A percentile compares a stretch with the other conserved stretches of the same genome.
These are phyloP conservation scores for Geopyxis carbonaria DNA, from an alignment of 495 filamentous ascomycete species.

Conservation along the genomic window DNA sequence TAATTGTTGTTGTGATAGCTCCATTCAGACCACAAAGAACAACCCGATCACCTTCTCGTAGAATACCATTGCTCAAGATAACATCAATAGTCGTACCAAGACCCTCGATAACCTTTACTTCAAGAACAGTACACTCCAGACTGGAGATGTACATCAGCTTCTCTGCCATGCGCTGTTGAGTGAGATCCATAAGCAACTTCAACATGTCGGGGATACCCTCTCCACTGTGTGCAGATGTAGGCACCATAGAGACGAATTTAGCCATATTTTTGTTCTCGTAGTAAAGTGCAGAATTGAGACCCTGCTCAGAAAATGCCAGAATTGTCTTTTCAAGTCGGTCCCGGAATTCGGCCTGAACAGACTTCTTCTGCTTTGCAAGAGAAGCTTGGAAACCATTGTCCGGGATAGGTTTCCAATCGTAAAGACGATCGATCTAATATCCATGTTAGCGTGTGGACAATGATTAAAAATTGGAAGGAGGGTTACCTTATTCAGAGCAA, in stretches of 20 bases:
- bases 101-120: slow-evolving; percentile 98
- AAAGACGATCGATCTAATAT: slow-evolving; percentile 76
- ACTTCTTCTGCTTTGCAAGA: slow-evolving; percentile 76
- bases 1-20: slow-evolving; percentile 82
- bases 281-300: slow-evolving; percentile 93
- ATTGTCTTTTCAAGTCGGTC: slow-evolving; percentile 82
- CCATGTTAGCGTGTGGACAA: not conserved
- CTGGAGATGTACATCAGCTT: slow-evolving; percentile 96
- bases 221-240: slow-evolving; percentile 91
- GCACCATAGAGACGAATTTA: slow-evolving; percentile 79
- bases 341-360: slow-evolving; percentile 85
- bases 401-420: slow-evolving; percentile 91
- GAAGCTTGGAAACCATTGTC: slow-evolving; percentile 97
- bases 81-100: slow-evolving; percentile 98
- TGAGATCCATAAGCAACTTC: slow-evolving; percentile 78
- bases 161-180: slow-evolving; percentile 95
- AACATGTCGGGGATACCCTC: slow-evolving; percentile 99
- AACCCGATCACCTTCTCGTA: slow-evolving; percentile 86
- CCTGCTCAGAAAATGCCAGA: slow-evolving; percentile 83
- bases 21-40: slow-evolving; percentile 91
- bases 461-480: not conserved
- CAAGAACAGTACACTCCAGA: slow-evolving; percentile 92
- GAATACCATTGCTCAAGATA: slow-evolving; percentile 85
- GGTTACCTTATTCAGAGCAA: slow-evolving; percentile 76
- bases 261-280: slow-evolving; percentile 97